Evolutionary conservation across 352 stramenopile genomes (phyloP), one percentile per base, ranked within the genome.

Genomic region (Pythium scleroteichum): DNA sequence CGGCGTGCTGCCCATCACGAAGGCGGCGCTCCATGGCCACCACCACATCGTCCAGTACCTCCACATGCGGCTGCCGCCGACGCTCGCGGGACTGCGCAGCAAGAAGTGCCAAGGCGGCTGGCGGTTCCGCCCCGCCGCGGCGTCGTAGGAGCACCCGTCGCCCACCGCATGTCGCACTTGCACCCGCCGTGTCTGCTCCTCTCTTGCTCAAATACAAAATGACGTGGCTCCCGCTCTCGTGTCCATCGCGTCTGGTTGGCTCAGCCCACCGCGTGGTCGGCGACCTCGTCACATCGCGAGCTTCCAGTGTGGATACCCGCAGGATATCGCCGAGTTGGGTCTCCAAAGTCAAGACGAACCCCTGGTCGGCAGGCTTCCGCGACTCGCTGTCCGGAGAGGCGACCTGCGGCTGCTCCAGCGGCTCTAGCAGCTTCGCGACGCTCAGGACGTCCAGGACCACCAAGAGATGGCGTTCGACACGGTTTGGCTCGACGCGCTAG

Each of bases 1-100:
- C 24, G 27, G 46, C 12, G 16, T 39, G 26, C 17, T 53, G 26
- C 46, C 24, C 27, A 41, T 41, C 46, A 35, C 27, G 9, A 53
- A 53, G 46, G 46, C 46, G 7, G 46, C 46, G 46, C 26, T 41
- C 14, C 17, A 53, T 26, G 46, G 46, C 27, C 46, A 41, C 46
- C 14, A 40, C 13, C 24, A 53, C 9, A 41, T 53, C 12, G 46
- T 53, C 26, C 26, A 41, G 26, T 53, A 41, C 17, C 27, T 53
- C 26, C 46, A 41, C 27, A 17, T 20, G 26, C 20, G 23, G 24
- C 45, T 51, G 8, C 45, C 45, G 19, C 19, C 45, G 9, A 51
- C 45, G 14, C 45, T 51, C 22, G 22, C 19, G 2, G 45, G 45
- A 27, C 45, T 51, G 23, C 45, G 45, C 7, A 16, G 45, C 45